Evolutionary conservation across 1,284 basidiomycete genomes (phyloP), one percentile per base, ranked within the genome.

Genomic region (Cryptococcus sp.): DNA sequence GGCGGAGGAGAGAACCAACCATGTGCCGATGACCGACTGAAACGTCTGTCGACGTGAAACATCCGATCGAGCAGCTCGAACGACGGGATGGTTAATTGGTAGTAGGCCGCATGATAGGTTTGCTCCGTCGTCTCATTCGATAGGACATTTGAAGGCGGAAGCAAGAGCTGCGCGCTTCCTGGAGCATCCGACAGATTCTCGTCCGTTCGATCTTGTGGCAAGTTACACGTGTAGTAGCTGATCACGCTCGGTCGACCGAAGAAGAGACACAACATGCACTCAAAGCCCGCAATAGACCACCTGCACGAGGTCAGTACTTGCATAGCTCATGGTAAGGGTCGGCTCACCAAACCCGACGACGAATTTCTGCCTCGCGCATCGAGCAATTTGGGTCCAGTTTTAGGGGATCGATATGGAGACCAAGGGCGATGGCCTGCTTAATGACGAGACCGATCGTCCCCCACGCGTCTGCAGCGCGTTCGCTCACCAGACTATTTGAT

Each of bases 201-300:
- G 54, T 78, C 77, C 6, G 66, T 51, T 27, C 67, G 61, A 61
- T 79, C 78, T 60, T 73, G 72, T 4, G 78, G 78, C 19, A 79
- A 55, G 23, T 69, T 67, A 40, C 75, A 75, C 13, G 74, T 75
- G 65, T 75, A 78, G 58, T 76, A 78, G 55, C 65, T 76, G 64
- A 77, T 75, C 10, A 66, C 63, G 35, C 71, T 65, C 1, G 78
- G 76, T 47, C 78, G 68, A 30, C 76, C 77, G 38, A 78, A 76
- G 30, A 73, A 75, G 1, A 77, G 60, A 51, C 75, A 77, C 19
- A 78, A 56, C 19, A 79, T 65, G 10, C 68, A 68, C 49, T 79
- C 78, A 42, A 79, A 59, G 23, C 75, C 74, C 16, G 75, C 78
- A 10, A 78, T 72, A 1, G 75, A 72, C 77, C 77, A 79, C 67